These are phyloP conservation scores for Lindgomyces ingoldianus DNA, from an alignment of 495 filamentous ascomycete genomes.

Conservation along the genomic window DNA sequence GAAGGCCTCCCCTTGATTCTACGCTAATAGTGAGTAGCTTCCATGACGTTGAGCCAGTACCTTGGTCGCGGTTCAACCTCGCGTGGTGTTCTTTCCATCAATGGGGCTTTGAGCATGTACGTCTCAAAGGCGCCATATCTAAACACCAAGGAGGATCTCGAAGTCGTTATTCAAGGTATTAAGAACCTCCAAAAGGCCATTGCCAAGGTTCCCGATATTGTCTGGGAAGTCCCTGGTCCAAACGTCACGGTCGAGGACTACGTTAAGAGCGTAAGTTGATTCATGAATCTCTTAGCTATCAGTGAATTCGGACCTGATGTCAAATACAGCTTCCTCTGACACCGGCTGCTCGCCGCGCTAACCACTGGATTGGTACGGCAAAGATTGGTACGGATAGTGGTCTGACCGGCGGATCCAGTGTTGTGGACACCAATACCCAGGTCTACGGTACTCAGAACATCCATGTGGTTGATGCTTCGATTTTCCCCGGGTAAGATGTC, in stretches of 20 bases:
- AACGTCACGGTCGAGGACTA: slow-evolving; percentile 56
- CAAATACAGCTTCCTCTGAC: slow-evolving; percentile 50
- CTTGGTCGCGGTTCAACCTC: slow-evolving; percentile 64
- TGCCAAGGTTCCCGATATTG: slow-evolving; percentile 54
- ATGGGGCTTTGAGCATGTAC: slow-evolving; percentile 55
- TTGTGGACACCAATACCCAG: slow-evolving; percentile 69
- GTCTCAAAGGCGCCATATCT: slow-evolving; percentile 59
- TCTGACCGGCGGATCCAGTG: slow-evolving; percentile 61
- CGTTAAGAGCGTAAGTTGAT: slow-evolving; percentile 46
- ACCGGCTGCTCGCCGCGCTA: slow-evolving; percentile 53
- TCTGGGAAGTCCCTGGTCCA: slow-evolving; percentile 54
- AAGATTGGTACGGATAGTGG: slow-evolving; percentile 72
- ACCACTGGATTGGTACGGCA: slow-evolving; percentile 68
- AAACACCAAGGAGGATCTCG: slow-evolving; percentile 54
- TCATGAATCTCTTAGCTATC: background rate
- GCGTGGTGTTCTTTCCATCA: slow-evolving; percentile 64
- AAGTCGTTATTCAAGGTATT: slow-evolving; percentile 54
- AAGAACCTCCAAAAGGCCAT: slow-evolving; percentile 61
- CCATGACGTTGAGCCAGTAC: slow-evolving; percentile 67
- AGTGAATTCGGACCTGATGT: background rate
- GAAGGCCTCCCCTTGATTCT: slow-evolving; percentile 43
- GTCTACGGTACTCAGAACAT: slow-evolving; percentile 74
- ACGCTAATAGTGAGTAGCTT: slow-evolving; percentile 35
- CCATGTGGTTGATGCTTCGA: slow-evolving; percentile 63
- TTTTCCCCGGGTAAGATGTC: slow-evolving; percentile 56